phyloP scores from a whole-genome alignment of 495 filamentous ascomycete genomes.

The Tuber melanosporum region DNA sequence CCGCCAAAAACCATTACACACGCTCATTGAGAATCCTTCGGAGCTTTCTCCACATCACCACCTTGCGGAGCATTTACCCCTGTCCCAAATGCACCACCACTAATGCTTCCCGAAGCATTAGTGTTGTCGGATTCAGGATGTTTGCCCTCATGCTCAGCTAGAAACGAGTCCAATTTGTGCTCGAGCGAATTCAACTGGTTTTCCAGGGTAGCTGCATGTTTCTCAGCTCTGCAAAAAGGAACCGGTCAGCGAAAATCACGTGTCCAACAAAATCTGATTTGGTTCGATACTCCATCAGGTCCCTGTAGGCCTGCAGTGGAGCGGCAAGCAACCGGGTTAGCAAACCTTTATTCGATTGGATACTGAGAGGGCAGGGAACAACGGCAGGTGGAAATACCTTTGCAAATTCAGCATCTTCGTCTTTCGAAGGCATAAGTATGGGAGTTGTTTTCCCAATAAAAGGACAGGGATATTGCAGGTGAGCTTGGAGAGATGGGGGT shows the following conservation, averaged over 20 bases:
- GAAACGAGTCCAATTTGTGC: constrained; percentile 34
- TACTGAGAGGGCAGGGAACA: neutral
- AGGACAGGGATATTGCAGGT: neutral
- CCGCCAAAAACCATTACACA: neutral
- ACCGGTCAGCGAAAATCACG: constrained; percentile 14
- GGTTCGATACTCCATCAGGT: constrained; percentile 30
- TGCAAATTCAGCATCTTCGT: constrained; percentile 30
- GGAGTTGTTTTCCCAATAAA: neutral
- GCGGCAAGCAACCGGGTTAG: constrained; percentile 11
- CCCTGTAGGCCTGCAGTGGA: constrained; percentile 27
- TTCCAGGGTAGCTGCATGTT: constrained; percentile 31
- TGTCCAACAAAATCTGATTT: neutral
- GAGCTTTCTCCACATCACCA: neutral
- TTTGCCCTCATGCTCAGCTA: constrained; percentile 45
- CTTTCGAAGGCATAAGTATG: constrained; percentile 27
- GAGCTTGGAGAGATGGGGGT: neutral
- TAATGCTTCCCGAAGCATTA: constrained; percentile 69
- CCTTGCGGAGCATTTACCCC: neutral
- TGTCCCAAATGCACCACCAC: neutral
- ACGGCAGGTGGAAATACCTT: constrained; percentile 17
- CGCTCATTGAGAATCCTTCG: neutral
- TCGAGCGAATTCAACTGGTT: constrained; percentile 31
- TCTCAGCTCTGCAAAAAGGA: constrained; percentile 26
- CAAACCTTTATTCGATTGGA: neutral
- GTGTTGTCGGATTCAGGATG: constrained; percentile 64